These are phyloP conservation scores for Drosera capensis DNA, from an alignment of 148 eudicot genomes.

Conservation along the genomic window DNA sequence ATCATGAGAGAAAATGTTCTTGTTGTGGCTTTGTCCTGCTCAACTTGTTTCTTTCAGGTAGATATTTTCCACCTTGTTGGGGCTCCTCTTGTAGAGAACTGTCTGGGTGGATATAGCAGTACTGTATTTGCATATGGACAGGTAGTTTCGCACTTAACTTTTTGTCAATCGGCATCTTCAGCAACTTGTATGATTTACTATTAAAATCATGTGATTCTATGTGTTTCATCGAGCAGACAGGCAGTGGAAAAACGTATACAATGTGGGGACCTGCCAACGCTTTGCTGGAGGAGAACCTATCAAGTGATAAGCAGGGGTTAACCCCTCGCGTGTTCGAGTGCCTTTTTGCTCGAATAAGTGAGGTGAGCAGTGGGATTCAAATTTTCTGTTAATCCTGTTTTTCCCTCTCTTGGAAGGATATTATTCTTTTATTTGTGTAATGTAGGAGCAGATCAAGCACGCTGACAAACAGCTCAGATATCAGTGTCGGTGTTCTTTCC, in stretches of 20 bases:
- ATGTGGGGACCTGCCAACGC: constrained; percentile 99
- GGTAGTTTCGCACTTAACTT: constrained; percentile 22
- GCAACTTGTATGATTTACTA: background rate
- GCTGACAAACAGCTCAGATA: constrained; percentile 65
- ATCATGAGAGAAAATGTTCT: too few relatives aligned
- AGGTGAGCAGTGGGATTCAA: constrained; percentile 25
- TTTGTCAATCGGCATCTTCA: background rate
- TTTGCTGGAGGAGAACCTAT: constrained; percentile 49
- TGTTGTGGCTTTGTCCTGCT: too few relatives aligned
- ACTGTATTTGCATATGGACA: constrained; percentile 98
- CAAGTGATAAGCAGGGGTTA: constrained; percentile 68
- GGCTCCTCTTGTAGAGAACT: constrained; percentile 92
- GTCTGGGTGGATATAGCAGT: constrained; percentile 93
- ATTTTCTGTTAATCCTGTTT: background rate
- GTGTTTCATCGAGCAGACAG: constrained; percentile 39
- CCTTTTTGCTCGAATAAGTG: constrained; percentile 67
- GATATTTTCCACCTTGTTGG: constrained; percentile 90
- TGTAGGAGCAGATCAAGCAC: constrained; percentile 75
- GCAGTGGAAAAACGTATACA: constrained; percentile 93
- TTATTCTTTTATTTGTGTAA: constrained; percentile 5
- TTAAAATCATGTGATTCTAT: constrained; percentile 6
- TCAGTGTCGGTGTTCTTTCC: constrained; percentile 94
- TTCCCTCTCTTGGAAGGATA: constrained; percentile 4
- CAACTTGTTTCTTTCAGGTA: constrained; percentile 28
- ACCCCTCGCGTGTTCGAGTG: constrained; percentile 81